A percentile compares a stretch with the other conserved stretches of the same genome.
phyloP scores from a whole-genome alignment of 2,329 filamentous ascomycete genomes.

The Fusarium humuli region DNA sequence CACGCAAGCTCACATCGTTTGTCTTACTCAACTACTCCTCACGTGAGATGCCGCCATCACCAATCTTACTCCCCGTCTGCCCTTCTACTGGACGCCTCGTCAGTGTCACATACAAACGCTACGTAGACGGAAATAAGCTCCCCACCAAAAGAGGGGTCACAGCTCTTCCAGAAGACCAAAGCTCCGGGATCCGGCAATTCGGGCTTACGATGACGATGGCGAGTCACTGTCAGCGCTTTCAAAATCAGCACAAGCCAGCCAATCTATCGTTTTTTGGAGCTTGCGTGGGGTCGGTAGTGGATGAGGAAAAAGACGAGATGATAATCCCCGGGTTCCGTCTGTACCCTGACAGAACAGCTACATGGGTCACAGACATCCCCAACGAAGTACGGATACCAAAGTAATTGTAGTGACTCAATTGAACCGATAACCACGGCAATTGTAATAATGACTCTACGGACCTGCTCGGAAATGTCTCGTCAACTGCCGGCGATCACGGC shows the following conservation, averaged over 20 bases:
- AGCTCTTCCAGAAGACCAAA: background rate
- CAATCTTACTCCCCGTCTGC: background rate
- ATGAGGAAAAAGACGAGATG: background rate
- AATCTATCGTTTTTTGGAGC: constrained; percentile 4
- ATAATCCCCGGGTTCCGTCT: constrained; percentile 8
- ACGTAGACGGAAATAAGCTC: background rate
- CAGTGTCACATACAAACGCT: background rate
- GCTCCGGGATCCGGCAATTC: constrained; percentile 20
- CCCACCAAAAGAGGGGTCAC: too few relatives aligned
- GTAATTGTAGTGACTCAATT: too few relatives aligned
- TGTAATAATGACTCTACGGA: background rate
- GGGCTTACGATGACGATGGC: constrained; percentile 1
- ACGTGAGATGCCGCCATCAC: background rate
- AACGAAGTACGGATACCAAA: background rate
- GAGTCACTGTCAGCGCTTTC: background rate
- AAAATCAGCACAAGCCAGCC: background rate
- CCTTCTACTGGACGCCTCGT: background rate
- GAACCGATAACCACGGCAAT: background rate
- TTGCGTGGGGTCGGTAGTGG: constrained; percentile 6
- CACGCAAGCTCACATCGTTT: background rate
- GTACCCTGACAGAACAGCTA: background rate
- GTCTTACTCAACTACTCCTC: too few relatives aligned
- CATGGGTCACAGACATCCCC: constrained; percentile 8
- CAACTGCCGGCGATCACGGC: constrained; percentile 31
- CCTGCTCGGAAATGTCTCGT: constrained; percentile 26